Evolutionary conservation across 345 rosid species (phyloP).

Genomic region (Arabis hirsuta): DNA sequence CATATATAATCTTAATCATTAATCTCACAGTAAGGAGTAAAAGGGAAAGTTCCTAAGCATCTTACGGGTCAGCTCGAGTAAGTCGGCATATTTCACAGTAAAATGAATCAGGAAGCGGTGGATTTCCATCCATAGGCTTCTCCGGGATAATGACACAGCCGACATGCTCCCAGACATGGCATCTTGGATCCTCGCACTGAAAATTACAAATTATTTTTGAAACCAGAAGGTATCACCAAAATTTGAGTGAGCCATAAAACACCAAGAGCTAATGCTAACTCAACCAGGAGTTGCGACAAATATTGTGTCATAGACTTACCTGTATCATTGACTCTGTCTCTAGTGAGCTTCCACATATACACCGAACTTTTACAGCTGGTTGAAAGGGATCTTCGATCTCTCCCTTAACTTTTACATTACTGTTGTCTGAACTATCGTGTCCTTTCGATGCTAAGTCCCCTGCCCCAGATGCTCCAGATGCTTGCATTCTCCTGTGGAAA

Average conservation of each 20-base stretch:
- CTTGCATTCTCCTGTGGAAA: conserved; percentile 80
- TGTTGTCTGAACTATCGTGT: conserved; percentile 63
- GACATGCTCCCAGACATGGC: conserved; percentile 83
- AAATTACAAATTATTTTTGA: conserved; percentile 9
- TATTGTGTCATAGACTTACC: conserved; percentile 44
- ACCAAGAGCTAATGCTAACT: conserved; percentile 17
- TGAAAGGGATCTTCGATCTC: conserved; percentile 60
- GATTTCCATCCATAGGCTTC: conserved; percentile 66
- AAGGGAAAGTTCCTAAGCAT: conserved; percentile 9
- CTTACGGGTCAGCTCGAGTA: conserved; percentile 96
- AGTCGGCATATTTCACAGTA: conserved; percentile 93
- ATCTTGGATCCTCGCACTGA: conserved; percentile 86
- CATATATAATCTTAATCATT: background rate
- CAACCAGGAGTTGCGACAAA: background rate
- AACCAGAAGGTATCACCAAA: conserved; percentile 6
- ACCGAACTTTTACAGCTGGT: conserved; percentile 69
- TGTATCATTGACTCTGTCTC: conserved; percentile 74
- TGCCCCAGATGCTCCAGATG: conserved; percentile 84
- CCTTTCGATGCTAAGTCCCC: conserved; percentile 78
- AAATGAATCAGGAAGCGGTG: conserved; percentile 66
- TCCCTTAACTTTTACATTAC: conserved; percentile 62
- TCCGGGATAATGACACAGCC: conserved; percentile 80
- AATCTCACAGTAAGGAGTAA: background rate
- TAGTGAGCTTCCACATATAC: conserved; percentile 83
- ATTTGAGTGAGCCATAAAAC: conserved; percentile 9